Conservation (phyloP, 495 filamentous ascomycete genomes). For the Clohesyomyces aquaticus region DNA sequence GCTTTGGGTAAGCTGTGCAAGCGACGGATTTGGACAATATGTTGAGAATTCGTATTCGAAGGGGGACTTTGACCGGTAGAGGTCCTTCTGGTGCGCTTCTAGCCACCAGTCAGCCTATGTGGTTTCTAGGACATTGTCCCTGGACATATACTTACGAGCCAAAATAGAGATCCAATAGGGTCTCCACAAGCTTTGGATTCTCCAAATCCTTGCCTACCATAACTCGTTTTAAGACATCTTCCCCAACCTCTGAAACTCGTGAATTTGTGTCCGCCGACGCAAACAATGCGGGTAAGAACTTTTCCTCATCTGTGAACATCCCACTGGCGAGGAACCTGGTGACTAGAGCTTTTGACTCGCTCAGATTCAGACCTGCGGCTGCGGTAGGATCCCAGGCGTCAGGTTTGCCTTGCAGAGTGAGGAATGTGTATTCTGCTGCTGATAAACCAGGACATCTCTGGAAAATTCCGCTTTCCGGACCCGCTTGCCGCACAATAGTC, state of each 20-base stretch:
- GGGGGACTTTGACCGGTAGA: slow-evolving; percentile 63
- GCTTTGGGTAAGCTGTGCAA: slow-evolving; percentile 64
- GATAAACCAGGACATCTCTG: slow-evolving; percentile 70
- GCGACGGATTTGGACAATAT: slow-evolving; percentile 75
- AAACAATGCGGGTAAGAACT: slow-evolving; percentile 80
- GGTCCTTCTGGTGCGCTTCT: slow-evolving; percentile 48
- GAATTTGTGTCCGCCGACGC: slow-evolving; percentile 82
- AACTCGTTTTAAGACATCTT: slow-evolving; percentile 81
- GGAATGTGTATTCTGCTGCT: slow-evolving; percentile 71
- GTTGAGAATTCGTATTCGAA: slow-evolving; percentile 74
- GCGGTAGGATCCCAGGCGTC: slow-evolving; percentile 69
- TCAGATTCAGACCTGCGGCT: slow-evolving; percentile 66
- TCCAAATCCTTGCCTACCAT: slow-evolving; percentile 69
- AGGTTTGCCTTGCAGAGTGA: slow-evolving; percentile 66
- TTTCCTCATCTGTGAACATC: slow-evolving; percentile 77
- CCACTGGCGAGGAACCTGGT: slow-evolving; percentile 77
- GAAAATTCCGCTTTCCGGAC: slow-evolving; percentile 12
- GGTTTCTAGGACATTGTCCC: not conserved
- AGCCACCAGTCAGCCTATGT: slow-evolving; percentile 12
- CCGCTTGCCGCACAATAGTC: slow-evolving; percentile 44
- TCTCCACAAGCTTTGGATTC: slow-evolving; percentile 61
- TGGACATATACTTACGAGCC: slow-evolving; percentile 31
- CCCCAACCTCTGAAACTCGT: slow-evolving; percentile 74
- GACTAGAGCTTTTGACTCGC: slow-evolving; percentile 68
- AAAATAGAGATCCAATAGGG: slow-evolving; percentile 69